Base-by-base conservation (phyloP, 768 basidiomycete genomes). In the Fistulinella prunicolor region DNA sequence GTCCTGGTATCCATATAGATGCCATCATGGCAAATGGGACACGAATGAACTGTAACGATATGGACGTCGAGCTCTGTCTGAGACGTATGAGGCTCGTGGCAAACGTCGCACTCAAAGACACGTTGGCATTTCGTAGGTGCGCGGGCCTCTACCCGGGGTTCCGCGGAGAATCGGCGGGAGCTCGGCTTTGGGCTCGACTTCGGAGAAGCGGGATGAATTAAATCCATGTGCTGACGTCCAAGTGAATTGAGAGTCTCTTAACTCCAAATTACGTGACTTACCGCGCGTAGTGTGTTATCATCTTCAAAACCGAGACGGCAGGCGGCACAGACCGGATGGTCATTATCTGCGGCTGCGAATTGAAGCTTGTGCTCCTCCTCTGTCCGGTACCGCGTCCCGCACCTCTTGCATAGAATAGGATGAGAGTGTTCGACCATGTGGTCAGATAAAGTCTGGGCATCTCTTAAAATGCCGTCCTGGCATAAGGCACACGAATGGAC, bases 311-410 rank as follows among this genome's bases (percentile, higher is more conserved):
- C 72, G 0, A 53, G 38, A 22, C 13, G 34, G 42, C 75, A 76
- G 29, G 40, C 10, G 20, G 38, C 20, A 47, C 74, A 76, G 12
- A 63, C 58, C 0, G 73, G 72, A 39, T 78, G 76, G 38, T 53
- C 2, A 38, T 67, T 65, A 16, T 64, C 56, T 4, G 71, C 67
- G 10, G 69, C 63, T 28, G 53, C 55, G 43, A 74, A 76, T 51
- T 79, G 77, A 32, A 56, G 48, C 7, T 46, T 54, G 6, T 70
- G 62, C 1, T 66, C 68, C 16, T 75, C 75, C 34, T 72, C 69
- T 9, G 65, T 61, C 43, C 36, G 55, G 43, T 65, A 67, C 41
- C 57, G 68, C 17, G 67, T 63, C 26, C 64, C 57, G 39, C 66
- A 69, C 36, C 20, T 50, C 53, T 57, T 62, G 55, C 66, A 67